phyloP scores from a whole-genome alignment of 108 stramenopile genomes.

The Aureococcus anophagefferens region DNA sequence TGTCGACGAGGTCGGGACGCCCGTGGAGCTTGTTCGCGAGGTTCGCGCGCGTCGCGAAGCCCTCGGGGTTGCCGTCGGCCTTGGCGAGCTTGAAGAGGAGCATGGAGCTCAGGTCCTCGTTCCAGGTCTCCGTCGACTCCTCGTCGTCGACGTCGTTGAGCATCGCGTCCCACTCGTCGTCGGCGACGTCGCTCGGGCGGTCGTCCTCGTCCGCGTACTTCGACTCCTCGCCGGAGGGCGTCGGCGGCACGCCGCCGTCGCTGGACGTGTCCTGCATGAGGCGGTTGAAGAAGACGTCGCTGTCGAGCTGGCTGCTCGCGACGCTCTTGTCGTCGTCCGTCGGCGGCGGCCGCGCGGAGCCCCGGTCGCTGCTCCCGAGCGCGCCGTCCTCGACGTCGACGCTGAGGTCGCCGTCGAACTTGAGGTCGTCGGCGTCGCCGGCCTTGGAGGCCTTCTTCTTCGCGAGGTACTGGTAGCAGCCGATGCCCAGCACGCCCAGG shows the following conservation, averaged over 20 bases:
- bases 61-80: not conserved
- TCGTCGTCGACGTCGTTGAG: not conserved
- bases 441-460: not conserved
- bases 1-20: not conserved
- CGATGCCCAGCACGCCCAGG: not conserved
- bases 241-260: too few species aligned
- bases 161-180: not conserved
- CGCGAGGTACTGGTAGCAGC: not conserved
- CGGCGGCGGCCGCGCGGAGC: not conserved
- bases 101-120: not conserved
- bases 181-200: not conserved
- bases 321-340: not conserved
- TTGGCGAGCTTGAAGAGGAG: not conserved
- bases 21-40: not conserved
- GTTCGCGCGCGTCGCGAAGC: not conserved
- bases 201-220: too few species aligned
- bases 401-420: not conserved
- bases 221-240: too few species aligned
- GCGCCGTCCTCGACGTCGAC: too few species aligned
- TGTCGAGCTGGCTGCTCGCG: not conserved
- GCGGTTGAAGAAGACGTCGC: not conserved
- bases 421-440: not conserved
- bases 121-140: not conserved
- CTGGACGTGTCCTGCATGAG: not conserved
- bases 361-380: too few species aligned